Evolutionary conservation across 2,329 filamentous ascomycete species (phyloP).

Genomic region (Botryotinia calthae): DNA sequence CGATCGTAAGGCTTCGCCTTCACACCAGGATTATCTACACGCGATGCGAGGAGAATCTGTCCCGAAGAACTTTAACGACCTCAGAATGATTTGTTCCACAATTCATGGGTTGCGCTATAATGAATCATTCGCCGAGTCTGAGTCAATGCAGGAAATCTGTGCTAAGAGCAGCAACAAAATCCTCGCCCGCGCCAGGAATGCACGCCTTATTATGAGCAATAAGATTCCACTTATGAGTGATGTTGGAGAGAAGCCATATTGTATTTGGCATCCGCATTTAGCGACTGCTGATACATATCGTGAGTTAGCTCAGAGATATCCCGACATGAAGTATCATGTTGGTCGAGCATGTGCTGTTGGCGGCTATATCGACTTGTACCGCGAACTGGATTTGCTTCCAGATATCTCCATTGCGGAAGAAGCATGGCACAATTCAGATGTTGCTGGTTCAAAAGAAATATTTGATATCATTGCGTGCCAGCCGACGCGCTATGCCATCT

Average conservation of each 20-base stretch:
- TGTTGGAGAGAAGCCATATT: neutral
- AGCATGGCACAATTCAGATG: neutral
- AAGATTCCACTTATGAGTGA: neutral
- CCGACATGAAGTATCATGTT: neutral
- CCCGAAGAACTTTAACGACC: accelerated
- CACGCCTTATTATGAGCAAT: neutral
- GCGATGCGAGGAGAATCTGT: neutral
- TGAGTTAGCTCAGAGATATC: neutral
- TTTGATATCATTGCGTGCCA: neutral
- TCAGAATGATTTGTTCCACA: neutral
- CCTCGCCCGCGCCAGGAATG: neutral
- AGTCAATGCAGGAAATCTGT: neutral
- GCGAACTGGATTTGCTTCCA: neutral
- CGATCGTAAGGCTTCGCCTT: accelerated
- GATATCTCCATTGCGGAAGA: neutral
- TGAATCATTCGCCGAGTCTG: neutral
- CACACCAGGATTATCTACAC: neutral
- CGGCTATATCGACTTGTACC: neutral
- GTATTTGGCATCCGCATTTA: neutral
- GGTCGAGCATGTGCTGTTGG: constrained; percentile 3
- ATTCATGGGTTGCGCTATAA: neutral
- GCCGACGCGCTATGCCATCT: accelerated
- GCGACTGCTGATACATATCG: neutral
- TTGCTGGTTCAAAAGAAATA: neutral
- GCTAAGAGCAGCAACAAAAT: neutral